Evolutionary conservation across 345 rosid genomes (phyloP), one percentile per base, ranked within the genome.

Genomic region (Tarenaya hassleriana): DNA sequence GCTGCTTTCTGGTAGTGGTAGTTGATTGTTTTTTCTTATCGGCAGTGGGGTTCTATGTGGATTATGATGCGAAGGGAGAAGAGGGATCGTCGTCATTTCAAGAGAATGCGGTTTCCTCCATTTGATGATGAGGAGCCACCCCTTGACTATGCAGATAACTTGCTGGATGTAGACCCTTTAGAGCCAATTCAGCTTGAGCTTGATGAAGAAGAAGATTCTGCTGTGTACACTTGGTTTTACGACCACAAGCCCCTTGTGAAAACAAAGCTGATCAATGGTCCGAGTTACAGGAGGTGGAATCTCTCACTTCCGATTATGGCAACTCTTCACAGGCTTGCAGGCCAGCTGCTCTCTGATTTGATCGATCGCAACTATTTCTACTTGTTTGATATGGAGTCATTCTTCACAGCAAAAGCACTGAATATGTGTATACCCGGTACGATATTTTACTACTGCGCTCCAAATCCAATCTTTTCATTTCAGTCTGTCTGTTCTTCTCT

Each of bases 71-170:
- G 99, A 45, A 85, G 99, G 62, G 99, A 94, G 76, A 92, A 92
- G 77, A 81, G 99, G 76, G 99, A 94, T 63, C 80, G 99, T 47
- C 82, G 95, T 39, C 99, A 92, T 70, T 92, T 92, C 74, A 92
- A 92, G 80, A 78, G 97, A 58, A 92, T 94, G 99, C 76, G 97
- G 56, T 94, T 94, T 71, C 99, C 99, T 2, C 99, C 99, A 31
- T 94, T 94, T 73, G 99, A 94, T 56, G 99, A 94, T 17, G 99
- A 94, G 68, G 99, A 94, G 70, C 99, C 99, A 40, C 99, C 99
- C 2, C 59, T 94, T 41, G 99, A 94, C 64, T 94, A 94, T 76
- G 99, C 97, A 56, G 99, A 94, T 72, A 94, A 94, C 75, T 72
- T 94, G 62, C 65, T 88, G 63, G 99, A 94, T 68, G 99, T 94